Evolutionary conservation across 2,329 filamentous ascomycete genomes (phyloP).

Genomic region (Xylaria hypoxylon): DNA sequence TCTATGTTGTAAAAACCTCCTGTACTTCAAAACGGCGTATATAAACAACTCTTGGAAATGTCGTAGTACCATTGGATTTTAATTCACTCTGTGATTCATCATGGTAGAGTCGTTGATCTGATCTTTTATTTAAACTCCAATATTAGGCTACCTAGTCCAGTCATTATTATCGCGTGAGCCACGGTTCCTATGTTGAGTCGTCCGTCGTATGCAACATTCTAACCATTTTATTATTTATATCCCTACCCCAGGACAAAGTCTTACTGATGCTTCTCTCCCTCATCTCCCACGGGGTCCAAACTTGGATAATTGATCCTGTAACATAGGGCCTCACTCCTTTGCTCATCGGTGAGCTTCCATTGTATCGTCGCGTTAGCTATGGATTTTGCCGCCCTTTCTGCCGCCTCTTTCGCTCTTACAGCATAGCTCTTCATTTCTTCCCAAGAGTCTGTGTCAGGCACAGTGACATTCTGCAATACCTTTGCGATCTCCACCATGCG

Average conservation of each 20-base stretch:
- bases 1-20: too few species aligned
- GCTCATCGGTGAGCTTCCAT: slow-evolving; percentile 31
- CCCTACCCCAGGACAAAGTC: background rate
- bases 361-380: slow-evolving; percentile 23
- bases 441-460: slow-evolving; percentile 8
- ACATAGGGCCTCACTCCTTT: slow-evolving; percentile 23
- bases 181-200: background rate
- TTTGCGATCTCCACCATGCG: slow-evolving; percentile 28
- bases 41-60: too few species aligned
- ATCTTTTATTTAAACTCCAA: too few species aligned
- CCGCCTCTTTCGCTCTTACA: slow-evolving; percentile 16
- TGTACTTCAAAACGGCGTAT: too few species aligned
- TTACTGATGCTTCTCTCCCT: background rate
- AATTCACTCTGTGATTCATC: too few species aligned
- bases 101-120: too few species aligned
- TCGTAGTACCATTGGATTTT: too few species aligned
- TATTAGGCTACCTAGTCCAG: too few species aligned
- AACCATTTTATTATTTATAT: background rate
- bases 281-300: background rate
- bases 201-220: background rate
- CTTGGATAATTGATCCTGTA: slow-evolving; percentile 19
- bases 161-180: too few species aligned
- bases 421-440: slow-evolving; percentile 23
- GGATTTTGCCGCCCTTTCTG: slow-evolving; percentile 18
- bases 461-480: slow-evolving; percentile 9